Evolutionary conservation across 345 rosid species (phyloP).

Genomic region (Raphanus sativus): DNA sequence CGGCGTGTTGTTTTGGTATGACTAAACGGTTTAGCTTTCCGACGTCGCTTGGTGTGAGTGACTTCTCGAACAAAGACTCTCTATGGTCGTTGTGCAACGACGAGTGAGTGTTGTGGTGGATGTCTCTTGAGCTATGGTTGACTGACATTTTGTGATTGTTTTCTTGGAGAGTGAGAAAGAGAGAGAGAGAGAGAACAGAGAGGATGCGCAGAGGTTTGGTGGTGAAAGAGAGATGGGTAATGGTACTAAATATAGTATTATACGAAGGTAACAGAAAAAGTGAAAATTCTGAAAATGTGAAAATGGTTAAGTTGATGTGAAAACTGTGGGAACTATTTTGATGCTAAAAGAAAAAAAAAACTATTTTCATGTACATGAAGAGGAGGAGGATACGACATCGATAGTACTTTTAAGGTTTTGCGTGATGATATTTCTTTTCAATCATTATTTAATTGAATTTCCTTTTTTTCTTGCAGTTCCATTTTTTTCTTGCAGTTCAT

Average conservation of each 20-base stretch:
- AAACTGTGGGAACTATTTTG: slow-evolving; percentile 39
- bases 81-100: slow-evolving; percentile 33
- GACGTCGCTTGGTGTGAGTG: slow-evolving; percentile 88
- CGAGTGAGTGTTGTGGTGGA: slow-evolving; percentile 20
- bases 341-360: neutral
- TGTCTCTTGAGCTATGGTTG: slow-evolving; percentile 40
- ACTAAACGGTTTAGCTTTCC: slow-evolving; percentile 92
- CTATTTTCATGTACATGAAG: slow-evolving; percentile 25
- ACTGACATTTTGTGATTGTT: slow-evolving; percentile 41
- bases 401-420: slow-evolving; percentile 46
- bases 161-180: slow-evolving; percentile 3
- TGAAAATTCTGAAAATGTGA: slow-evolving; percentile 18
- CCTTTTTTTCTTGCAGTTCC: too few species aligned
- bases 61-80: slow-evolving; percentile 74
- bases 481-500: neutral
- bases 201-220: slow-evolving; percentile 33
- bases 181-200: slow-evolving; percentile 22
- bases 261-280: slow-evolving; percentile 20
- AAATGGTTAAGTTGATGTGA: slow-evolving; percentile 36
- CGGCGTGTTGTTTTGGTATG: slow-evolving; percentile 89
- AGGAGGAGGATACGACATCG: slow-evolving; percentile 40
- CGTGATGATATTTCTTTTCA: slow-evolving; percentile 40
- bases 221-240: slow-evolving; percentile 39
- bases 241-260: slow-evolving; percentile 40
- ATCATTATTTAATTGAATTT: slow-evolving; percentile 18